Percentiles rank a stretch among this genome's conserved stretches.
Evolutionary conservation across 257 asterid genomes (phyloP).

Genomic region (Scutellaria minor): DNA sequence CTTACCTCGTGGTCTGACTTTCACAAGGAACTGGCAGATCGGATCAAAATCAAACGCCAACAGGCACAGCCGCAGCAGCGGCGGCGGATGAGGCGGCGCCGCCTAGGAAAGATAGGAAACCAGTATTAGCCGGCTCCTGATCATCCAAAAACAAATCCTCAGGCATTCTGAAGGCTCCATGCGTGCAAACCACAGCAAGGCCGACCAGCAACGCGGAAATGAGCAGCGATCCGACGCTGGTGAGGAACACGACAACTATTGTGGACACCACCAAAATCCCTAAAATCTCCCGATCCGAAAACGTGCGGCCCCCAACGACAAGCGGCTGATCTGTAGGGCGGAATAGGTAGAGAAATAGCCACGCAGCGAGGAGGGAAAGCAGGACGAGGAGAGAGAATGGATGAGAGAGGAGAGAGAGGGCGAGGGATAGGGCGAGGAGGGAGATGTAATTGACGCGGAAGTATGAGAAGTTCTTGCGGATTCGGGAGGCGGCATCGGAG

Average conservation of each 20-base stretch:
- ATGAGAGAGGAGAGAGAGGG: conserved; percentile 77
- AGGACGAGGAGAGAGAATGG: conserved; percentile 77
- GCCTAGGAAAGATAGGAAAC: conserved; percentile 77
- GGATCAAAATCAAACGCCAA: conserved; percentile 56
- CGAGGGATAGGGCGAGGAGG: conserved; percentile 68
- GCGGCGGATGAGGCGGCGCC: conserved; percentile 83
- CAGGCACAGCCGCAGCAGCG: conserved; percentile 71
- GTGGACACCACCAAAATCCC: conserved; percentile 68
- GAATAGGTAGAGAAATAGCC: conserved; percentile 75
- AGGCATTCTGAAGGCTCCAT: conserved; percentile 83
- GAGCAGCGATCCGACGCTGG: conserved; percentile 80
- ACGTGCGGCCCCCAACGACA: conserved; percentile 68
- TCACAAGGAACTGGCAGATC: neutral
- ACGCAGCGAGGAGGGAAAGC: conserved; percentile 65
- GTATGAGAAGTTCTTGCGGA: conserved; percentile 71
- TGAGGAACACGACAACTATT: conserved; percentile 73
- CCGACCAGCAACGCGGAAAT: conserved; percentile 80
- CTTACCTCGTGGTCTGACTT: conserved; percentile 36
- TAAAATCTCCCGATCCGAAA: conserved; percentile 72
- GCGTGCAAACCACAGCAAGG: conserved; percentile 63
- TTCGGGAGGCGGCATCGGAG: conserved; percentile 83
- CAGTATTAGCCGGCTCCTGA: conserved; percentile 67
- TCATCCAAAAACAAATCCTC: conserved; percentile 89
- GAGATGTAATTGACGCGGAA: conserved; percentile 84
- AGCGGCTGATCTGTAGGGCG: conserved; percentile 78